phyloP scores from a whole-genome alignment of 345 rosid species.

The Diplotaxis tenuifolia region DNA sequence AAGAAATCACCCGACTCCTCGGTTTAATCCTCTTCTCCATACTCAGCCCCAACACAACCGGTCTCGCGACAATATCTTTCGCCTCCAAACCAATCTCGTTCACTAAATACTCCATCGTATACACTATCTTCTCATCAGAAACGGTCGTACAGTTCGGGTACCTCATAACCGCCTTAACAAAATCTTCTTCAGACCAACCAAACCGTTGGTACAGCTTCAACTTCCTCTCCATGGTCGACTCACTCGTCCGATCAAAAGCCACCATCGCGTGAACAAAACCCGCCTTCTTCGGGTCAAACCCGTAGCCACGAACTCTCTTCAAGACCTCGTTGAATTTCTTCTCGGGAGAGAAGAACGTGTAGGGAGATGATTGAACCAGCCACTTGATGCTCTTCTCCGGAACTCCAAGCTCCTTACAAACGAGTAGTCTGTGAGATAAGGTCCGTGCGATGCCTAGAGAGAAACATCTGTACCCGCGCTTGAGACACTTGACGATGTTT shows the following conservation, averaged over 20 bases:
- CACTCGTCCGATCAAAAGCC: neutral
- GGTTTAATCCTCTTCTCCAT: constrained; percentile 44
- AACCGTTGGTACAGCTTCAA: constrained; percentile 9
- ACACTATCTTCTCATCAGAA: constrained; percentile 36
- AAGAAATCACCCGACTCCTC: constrained; percentile 28
- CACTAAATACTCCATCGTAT: constrained; percentile 34
- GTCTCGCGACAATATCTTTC: constrained; percentile 12
- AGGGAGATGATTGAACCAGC: constrained; percentile 6
- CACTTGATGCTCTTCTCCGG: constrained; percentile 14
- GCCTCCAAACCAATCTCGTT: constrained; percentile 36
- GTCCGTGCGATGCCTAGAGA: neutral
- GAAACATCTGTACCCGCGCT: neutral
- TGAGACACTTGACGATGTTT: neutral
- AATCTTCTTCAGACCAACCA: constrained; percentile 41
- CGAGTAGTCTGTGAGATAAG: neutral
- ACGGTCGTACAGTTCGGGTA: constrained; percentile 2
- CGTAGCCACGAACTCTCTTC: constrained; percentile 19
- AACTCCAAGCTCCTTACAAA: constrained; percentile 26
- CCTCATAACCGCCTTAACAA: constrained; percentile 26
- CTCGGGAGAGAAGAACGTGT: neutral
- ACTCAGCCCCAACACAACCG: constrained; percentile 19
- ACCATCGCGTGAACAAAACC: constrained; percentile 31
- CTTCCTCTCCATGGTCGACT: neutral
- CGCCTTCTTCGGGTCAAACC: constrained; percentile 32
- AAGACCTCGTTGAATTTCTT: constrained; percentile 10